Evolutionary conservation across 495 filamentous ascomycete genomes (phyloP), one percentile per base, ranked within the genome.

Genomic region (Darksidea phi): DNA sequence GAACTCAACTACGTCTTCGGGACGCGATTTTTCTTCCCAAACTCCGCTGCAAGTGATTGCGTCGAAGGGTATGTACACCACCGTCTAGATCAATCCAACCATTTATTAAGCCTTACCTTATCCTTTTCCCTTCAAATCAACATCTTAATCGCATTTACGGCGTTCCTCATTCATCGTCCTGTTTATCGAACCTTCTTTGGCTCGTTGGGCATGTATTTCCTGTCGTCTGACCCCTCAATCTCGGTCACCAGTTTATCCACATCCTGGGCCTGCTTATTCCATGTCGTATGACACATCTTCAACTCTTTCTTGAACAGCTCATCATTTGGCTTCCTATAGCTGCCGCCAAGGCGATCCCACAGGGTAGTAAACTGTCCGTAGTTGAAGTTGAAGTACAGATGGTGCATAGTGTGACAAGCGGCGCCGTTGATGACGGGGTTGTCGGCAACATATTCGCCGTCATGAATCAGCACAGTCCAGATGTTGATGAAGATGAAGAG

Each of bases 301-400:
- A 82, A 85, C 74, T 96, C 90, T 65, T 87, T 86, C 58, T 85
- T 76, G 80, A 97, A 97, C 59, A 96, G 79, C 69, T 90, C 90
- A 59, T 84, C 82, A 63, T 95, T 95, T 10, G 93, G 93, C 76
- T 86, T 82, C 59, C 91, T 81, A 78, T 96, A 97, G 75, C 87
- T 94, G 49, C 88, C 88, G 59, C 90, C 89, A 34, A 97, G 70
- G 48, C 94, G 85, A 70, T 97, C 93, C 92, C 92, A 97, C 32
- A 96, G 76, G 5, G 94, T 97, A 2, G 89, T 95, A 77, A 91
- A 97, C 72, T 97, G 93, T 58, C 94, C 93, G 65, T 96, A 97
- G 78, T 96, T 97, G 82, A 91, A 96, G 78, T 95, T 95, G 84
- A 97, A 97, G 75, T 95, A 95, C n/a, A 95, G 76, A 72, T 97